Evolutionary conservation across 768 basidiomycete genomes (phyloP), one percentile per base, ranked within the genome.

Genomic region (Leccinum arenicola): DNA sequence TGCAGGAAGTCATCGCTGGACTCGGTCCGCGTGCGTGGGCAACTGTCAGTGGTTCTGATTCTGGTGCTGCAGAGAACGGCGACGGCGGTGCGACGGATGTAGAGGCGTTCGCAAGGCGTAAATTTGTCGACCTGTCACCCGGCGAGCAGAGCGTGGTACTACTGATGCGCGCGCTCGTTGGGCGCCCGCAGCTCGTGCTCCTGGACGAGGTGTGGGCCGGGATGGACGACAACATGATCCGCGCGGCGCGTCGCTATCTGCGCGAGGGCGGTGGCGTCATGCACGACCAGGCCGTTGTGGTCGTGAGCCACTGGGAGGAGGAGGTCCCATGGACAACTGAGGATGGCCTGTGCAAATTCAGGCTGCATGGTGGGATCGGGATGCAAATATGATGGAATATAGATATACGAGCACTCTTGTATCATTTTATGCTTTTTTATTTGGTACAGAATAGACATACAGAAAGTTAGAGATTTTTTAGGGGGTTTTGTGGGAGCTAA

Each of bases 161-260:
- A 38, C 79, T 98, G 47, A 86, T 95, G 82, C 84, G 95, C 17
- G 91, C 95, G 27, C 76, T 97, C 35, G 93, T 95, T 9, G 83
- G 83, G 14, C 75, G 79, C 14, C 89, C 91, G 3, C 82, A 81
- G 56, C 69, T 99, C 35, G 78, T 98, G 7, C 77, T 98, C 10
- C 75, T 98, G 43, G 96, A 99, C 67, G 96, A 99, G 70, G 91
- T 88, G 9, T 95, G 92, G 84, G 87, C 90, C 23, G 95, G 95
- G 25, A 95, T 98, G 92, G 91, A 91, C 62, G 86, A 84, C 48
- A 74, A 71, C 6, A 91, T 93, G 85, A 84, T 95, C 31, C 72
- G 72, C 17, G 82, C 82, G 38, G 90, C 86, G 45, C 77, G 82
- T 62, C 64, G 63, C 45, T 91, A 92, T 67, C 69, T 99, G 48